Base-by-base conservation (phyloP, 805 yeast genomes). In the Spathaspora hagerdaliae region DNA sequence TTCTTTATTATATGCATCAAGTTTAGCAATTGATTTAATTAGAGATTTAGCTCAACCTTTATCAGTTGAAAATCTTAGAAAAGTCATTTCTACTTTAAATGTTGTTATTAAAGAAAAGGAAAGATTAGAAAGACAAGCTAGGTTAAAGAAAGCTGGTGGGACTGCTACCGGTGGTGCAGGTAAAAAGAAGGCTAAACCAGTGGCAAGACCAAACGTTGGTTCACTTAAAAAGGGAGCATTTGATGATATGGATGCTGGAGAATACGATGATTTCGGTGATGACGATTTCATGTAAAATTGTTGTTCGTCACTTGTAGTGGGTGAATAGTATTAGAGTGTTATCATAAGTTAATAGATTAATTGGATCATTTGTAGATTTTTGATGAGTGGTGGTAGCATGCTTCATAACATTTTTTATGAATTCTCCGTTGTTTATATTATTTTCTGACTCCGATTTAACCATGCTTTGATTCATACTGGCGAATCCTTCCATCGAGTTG, bases 91-190 rank as follows among this genome's bases (percentile, higher is more conserved):
- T 35, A 91, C 97, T 0, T 73, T 92, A 60, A 87, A 81, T 54
- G 92, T 91, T 5, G 64, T 84, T 45, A 73, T 85, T 51, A 90
- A 85, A 58, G 96, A 90, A 46, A 92, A 92, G 71, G 89, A 84
- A 65, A 85, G 83, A 62, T 85, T 85, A 45, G 98, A 92, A 71
- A 87, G 97, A 74, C 87, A 81, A 58, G 89, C 87, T 26, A 82
- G 97, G 65, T 71, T 87, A 58, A 79, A 85, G 56, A 85, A 83
- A 63, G 76, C 87, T 45, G 92, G 94, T 51, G 94, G 92, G 52
- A 86, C 95, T 27, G 81, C 92, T 35, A 79, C 88, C 24, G 95
- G 95, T 57, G 97, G 97, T 63, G 94, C 95, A 34, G 96, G 96
- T 68, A 90, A 91, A 79, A 85, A 86, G 81, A 92, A 91, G 81